Base-by-base conservation (phyloP, 2,329 filamentous ascomycete genomes). In the Colletotrichum shisoi region DNA sequence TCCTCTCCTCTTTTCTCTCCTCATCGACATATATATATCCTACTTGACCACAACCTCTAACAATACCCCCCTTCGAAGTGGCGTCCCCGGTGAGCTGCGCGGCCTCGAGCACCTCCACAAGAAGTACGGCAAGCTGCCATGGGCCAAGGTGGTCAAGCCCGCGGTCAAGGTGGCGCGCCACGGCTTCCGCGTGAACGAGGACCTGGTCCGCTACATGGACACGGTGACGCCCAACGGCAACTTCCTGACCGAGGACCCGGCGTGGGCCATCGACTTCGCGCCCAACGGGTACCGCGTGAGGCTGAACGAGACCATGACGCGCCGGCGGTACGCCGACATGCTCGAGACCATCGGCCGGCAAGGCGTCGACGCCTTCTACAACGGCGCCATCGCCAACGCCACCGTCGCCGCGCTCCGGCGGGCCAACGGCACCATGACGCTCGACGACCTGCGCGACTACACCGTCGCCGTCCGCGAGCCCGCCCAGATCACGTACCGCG, bases 241-340 rank as follows among this genome's bases (percentile, higher is more conserved):
- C 70, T 95, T 95, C 74, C 78, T 96, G 0, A 83, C 86, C 2
- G 80, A 89, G 0, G 86, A 96, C 68, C 87, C 90, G 0, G 83
- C 86, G 0, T 97, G 92, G 90, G 91, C 93, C 0, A 79, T 92
- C 34, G 93, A 96, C 75, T 96, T 96, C 76, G 92, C 93, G 2
- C 92, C 92, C 0, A 85, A 90, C 65, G 92, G 92, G 3, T 87
- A 82, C 1, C 79, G 87, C 1, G 73, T 94, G 1, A 81, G 82
- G 21, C 76, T 91, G 2, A 89, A 89, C n/a, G 91, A 95, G 71
- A 90, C 79, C 0, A 91, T 95, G 69, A 92, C 89, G 0, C 83
- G 91, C 27, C 90, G 88, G 74, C 83, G 92, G 45, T 93, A 91
- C 75, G 91, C 91, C 1, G 80, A 91, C 68, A 92, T 91, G 0